These are phyloP conservation scores for Phytophthora boehmeriae DNA, from an alignment of 352 stramenopile genomes.

Conservation along the genomic window DNA sequence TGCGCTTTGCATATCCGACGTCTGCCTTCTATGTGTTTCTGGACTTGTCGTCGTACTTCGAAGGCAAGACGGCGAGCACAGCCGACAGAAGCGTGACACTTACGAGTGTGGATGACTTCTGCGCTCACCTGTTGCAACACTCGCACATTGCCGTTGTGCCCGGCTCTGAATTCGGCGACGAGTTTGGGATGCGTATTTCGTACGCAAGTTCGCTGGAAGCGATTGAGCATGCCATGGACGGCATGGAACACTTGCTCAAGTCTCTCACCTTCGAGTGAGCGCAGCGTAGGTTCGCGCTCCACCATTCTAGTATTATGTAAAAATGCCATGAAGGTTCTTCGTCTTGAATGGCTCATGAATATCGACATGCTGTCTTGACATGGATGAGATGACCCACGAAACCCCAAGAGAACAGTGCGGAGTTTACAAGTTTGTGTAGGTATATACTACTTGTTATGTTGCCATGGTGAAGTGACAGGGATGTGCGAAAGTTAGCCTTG, in stretches of 20 bases:
- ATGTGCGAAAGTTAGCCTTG: slow-evolving; percentile 23
- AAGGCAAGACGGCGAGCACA: slow-evolving; percentile 37
- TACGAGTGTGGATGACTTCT: slow-evolving; percentile 70
- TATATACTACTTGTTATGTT: too few species aligned
- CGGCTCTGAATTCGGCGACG: slow-evolving; percentile 93
- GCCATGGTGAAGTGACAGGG: neutral
- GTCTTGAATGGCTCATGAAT: too few species aligned
- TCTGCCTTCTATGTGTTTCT: slow-evolving; percentile 96
- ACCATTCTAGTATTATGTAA: too few species aligned
- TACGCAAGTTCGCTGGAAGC: slow-evolving; percentile 94
- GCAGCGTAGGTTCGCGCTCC: neutral
- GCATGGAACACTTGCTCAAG: slow-evolving; percentile 57
- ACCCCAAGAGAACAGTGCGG: too few species aligned
- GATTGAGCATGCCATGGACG: slow-evolving; percentile 68
- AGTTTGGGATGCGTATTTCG: slow-evolving; percentile 93
- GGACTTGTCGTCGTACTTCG: slow-evolving; percentile 80
- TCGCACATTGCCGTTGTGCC: slow-evolving; percentile 94
- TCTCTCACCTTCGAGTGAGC: slow-evolving; percentile 50
- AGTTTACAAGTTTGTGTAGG: too few species aligned
- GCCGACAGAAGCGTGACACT: slow-evolving; percentile 31
- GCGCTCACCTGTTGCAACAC: slow-evolving; percentile 90
- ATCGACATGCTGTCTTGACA: too few species aligned
- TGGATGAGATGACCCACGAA: too few species aligned
- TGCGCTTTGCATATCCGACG: slow-evolving; percentile 85
- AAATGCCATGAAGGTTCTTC: too few species aligned